Conservation (phyloP, 2,329 filamentous ascomycete species). For the Alternaria metachromatica region DNA sequence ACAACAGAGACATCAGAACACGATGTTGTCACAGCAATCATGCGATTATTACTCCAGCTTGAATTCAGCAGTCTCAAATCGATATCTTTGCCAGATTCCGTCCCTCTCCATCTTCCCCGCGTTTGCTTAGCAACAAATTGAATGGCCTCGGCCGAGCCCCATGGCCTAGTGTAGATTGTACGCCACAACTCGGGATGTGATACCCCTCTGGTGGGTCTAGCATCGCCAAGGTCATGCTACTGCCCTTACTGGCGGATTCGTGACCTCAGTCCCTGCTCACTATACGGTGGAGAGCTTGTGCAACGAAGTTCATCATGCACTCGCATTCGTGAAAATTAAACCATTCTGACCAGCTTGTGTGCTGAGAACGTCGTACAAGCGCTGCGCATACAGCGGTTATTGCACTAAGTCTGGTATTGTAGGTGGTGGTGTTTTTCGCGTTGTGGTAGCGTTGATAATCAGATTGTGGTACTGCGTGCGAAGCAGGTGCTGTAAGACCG, state of each 20-base stretch:
- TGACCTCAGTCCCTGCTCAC: background rate
- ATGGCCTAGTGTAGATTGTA: background rate
- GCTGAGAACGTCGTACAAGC: background rate
- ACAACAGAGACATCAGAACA: background rate
- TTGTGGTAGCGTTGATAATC: background rate
- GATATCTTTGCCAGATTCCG: background rate
- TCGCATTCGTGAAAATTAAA: background rate
- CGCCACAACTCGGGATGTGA: background rate
- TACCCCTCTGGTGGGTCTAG: background rate
- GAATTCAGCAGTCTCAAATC: background rate
- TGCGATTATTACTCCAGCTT: background rate
- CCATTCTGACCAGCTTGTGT: background rate
- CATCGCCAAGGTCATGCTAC: background rate
- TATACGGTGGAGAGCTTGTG: background rate
- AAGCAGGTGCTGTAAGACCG: background rate
- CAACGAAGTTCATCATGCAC: background rate
- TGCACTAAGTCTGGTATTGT: background rate
- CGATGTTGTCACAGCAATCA: background rate
- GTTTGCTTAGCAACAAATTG: background rate
- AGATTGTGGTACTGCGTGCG: background rate
- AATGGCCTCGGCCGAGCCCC: background rate
- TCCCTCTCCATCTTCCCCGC: slow-evolving; percentile 2
- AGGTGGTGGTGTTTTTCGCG: background rate
- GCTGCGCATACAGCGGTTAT: background rate
- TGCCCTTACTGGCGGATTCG: background rate